phyloP scores from a whole-genome alignment of 2,329 filamentous ascomycete species.

The Xylariaceae sp. region DNA sequence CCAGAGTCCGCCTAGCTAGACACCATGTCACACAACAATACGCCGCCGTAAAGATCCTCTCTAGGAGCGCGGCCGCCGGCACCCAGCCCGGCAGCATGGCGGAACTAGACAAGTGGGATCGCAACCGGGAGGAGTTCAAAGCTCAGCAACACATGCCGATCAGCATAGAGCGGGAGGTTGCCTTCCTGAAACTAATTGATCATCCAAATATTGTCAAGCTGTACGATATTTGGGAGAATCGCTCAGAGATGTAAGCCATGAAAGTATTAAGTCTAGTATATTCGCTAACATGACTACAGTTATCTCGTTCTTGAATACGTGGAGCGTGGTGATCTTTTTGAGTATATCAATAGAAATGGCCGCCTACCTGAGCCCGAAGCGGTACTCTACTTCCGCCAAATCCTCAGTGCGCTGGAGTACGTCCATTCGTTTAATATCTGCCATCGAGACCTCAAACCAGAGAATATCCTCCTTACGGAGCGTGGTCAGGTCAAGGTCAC shows the following conservation, averaged over 20 bases:
- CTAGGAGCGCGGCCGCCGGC: slow-evolving; percentile 76
- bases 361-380: slow-evolving; percentile 79
- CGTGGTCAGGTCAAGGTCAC: slow-evolving; percentile 85
- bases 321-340: slow-evolving; percentile 77
- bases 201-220: slow-evolving; percentile 93
- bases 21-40: slow-evolving; percentile 77
- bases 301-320: slow-evolving; percentile 95
- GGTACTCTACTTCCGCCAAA: slow-evolving; percentile 86
- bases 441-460: slow-evolving; percentile 93
- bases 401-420: slow-evolving; percentile 88
- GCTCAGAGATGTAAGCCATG: slow-evolving; percentile 79
- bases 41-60: slow-evolving; percentile 94
- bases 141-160: slow-evolving; percentile 76
- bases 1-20: slow-evolving; percentile 81
- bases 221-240: slow-evolving; percentile 97
- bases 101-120: slow-evolving; percentile 75
- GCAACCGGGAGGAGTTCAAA: slow-evolving; percentile 56
- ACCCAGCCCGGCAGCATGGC: slow-evolving; percentile 85
- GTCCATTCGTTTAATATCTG: slow-evolving; percentile 95
- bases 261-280: not conserved
- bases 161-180: slow-evolving; percentile 91
- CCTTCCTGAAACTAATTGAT: slow-evolving; percentile 94
- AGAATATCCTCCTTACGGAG: slow-evolving; percentile 87
- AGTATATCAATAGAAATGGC: slow-evolving; percentile 76
- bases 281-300: slow-evolving; percentile 50